Base-by-base conservation (phyloP, 352 stramenopile genomes). In the Proteromonas lacertae region DNA sequence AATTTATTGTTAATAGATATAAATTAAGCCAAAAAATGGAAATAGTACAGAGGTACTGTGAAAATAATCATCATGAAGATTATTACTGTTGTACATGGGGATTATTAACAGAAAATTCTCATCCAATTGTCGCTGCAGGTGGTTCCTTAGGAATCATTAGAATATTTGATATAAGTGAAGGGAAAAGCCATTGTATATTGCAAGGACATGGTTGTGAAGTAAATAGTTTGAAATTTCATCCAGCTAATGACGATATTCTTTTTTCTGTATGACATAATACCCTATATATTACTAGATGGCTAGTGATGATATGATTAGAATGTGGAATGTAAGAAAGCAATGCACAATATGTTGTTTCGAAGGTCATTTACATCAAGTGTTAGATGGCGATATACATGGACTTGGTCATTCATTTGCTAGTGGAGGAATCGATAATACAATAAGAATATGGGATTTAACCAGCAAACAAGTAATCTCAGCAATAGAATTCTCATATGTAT, bases 401-500 rank as follows among this genome's bases (percentile, higher is more conserved):
- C 62, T 63, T 29, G 75, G 75, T 10, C 56, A 59, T 16, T 72
- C 60, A 47, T 84, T 87, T 47, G 68, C 69, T 24, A 76, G 60
- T 16, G 57, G 57, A 0, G 71, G 69, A 16, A 83, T 84, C 60
- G 76, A 92, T 52, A 83, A 81, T 45, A 81, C 56, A 4, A 57
- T 88, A 37, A 86, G 86, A 42, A 52, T 92, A n/a, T 92, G 76
- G 76, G 63, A 71, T 40, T 57, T 84, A 14, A 60, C 74, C 32
- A 55, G 64, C 25, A 48, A 59, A 10, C 51, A 54, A 1, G 55
- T 80, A 37, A 53, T 67, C 39, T 57, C 41, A n/a, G 65, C 64
- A 3, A 71, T 77, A 29, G 45, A 50, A 22, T 63, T 64, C 40
- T 69, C 60, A 36, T 73, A 75, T 28, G 36, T 29, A 17, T 29